Base-by-base conservation (phyloP, 345 rosid species). In the Eutrema heterophyllum region DNA sequence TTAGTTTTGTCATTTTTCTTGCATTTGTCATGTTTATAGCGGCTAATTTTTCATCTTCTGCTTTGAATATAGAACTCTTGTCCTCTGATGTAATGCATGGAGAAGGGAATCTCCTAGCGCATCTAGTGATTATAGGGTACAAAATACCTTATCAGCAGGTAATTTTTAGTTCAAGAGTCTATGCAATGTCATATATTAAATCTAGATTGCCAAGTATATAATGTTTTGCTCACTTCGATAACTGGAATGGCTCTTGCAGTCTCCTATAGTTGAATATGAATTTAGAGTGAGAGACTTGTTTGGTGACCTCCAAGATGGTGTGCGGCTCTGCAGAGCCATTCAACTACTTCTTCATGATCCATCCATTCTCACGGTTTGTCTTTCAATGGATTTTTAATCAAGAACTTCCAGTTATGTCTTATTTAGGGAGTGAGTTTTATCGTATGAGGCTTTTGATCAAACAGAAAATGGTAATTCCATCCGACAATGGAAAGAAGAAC, bases 51-150 rank as follows among this genome's bases (percentile, higher is more conserved):
- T 46, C 11, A n/a, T 69, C 58, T 63, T 72, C 61, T 79, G 71
- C 66, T 87, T 65, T 71, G 41, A 60, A 76, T 68, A 64, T 74
- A 94, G 97, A 89, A 71, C 83, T 94, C 65, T 76, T 94, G 72
- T 79, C 98, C 41, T 76, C 95, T 27, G 98, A 94, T 70, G 85
- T 88, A 54, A 94, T 89, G 98, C 97, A 83, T 38, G 98, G 98
- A 74, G 96, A 91, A 82, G 98, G 98, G 73, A 89, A 87, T 83
- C 88, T 94, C 65, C 83, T 89, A 21, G 86, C 95, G n/a, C 98
- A 89, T 86, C 86, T 94, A 21, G 81, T 75, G 83, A 82, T 85
- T 73, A 44, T 94, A 53, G 96, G 98, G 49, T 94, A 84, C 90
- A 87, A 78, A 82, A 81, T 89, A 60, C 86, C 89, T 64, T 86